Evolutionary conservation across 441 rosid species (phyloP).

Genomic region (Heliophila coronopifolia): DNA sequence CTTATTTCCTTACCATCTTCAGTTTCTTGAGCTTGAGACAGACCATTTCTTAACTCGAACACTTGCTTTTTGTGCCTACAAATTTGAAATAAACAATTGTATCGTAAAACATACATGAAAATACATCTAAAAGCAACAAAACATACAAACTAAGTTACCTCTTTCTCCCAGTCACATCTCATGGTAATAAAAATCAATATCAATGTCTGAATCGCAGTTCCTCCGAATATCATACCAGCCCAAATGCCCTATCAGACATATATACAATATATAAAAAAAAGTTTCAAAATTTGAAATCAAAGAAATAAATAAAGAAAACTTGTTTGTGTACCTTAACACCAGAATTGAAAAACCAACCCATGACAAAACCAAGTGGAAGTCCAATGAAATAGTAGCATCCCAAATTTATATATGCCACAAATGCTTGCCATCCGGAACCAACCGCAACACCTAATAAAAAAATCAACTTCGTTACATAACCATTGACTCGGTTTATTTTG

Average conservation of each 20-base stretch:
- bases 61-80: background rate
- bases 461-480: background rate
- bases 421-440: slow-evolving; percentile 64
- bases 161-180: slow-evolving; percentile 40
- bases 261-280: background rate
- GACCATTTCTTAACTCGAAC: background rate
- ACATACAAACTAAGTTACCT: slow-evolving; percentile 36
- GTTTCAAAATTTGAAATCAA: background rate
- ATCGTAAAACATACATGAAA: background rate
- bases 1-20: too few relatives aligned
- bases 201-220: background rate
- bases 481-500: too few relatives aligned
- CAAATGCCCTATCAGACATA: slow-evolving; percentile 42
- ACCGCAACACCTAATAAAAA: slow-evolving; percentile 50
- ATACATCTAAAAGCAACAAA: background rate
- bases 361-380: slow-evolving; percentile 50
- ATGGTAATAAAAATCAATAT: background rate
- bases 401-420: slow-evolving; percentile 52
- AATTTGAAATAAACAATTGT: background rate
- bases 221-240: slow-evolving; percentile 56
- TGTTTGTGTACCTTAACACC: slow-evolving; percentile 50
- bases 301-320: background rate
- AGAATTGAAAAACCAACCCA: slow-evolving; percentile 41
- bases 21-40: background rate
- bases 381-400: slow-evolving; percentile 59